These are phyloP conservation scores for Ganoderma lingzhi DNA, from an alignment of 1,284 basidiomycete species.

Conservation along the genomic window DNA sequence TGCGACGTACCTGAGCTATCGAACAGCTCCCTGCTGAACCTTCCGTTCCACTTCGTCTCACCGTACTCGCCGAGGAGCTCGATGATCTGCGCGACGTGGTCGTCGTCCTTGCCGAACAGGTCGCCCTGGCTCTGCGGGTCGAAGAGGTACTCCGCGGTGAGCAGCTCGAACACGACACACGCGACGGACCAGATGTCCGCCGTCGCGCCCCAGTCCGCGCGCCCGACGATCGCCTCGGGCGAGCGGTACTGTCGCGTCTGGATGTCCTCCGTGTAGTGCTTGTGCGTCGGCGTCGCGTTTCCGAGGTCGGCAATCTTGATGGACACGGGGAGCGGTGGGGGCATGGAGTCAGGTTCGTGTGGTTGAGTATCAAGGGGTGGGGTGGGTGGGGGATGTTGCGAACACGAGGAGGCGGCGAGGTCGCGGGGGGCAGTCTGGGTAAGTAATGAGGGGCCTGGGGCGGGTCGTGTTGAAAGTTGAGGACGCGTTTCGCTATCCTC, in stretches of 20 bases:
- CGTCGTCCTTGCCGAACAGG: slow-evolving; percentile 91
- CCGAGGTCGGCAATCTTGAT: slow-evolving; percentile 94
- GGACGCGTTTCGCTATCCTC: slow-evolving; percentile 16
- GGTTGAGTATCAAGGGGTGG: slow-evolving; percentile 31
- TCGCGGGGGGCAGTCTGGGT: slow-evolving; percentile 67
- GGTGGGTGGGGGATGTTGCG: slow-evolving; percentile 37
- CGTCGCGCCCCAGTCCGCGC: slow-evolving; percentile 85
- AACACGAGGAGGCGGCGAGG: slow-evolving; percentile 38
- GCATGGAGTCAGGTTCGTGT: slow-evolving; percentile 31
- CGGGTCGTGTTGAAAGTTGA: slow-evolving; percentile 20
- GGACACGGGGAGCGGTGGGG: slow-evolving; percentile 59
- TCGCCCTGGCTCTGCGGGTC: slow-evolving; percentile 88
- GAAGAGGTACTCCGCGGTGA: slow-evolving; percentile 90
- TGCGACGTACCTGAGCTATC: slow-evolving; percentile 70
- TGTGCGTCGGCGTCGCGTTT: slow-evolving; percentile 84
- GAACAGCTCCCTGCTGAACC: slow-evolving; percentile 86
- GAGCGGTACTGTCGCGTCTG: slow-evolving; percentile 94
- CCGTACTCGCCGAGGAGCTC: slow-evolving; percentile 85
- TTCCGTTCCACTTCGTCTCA: slow-evolving; percentile 83
- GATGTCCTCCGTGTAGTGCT: slow-evolving; percentile 93
- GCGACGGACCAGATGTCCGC: slow-evolving; percentile 92
- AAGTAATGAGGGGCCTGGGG: slow-evolving; percentile 63
- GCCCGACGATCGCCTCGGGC: slow-evolving; percentile 90
- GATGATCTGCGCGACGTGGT: slow-evolving; percentile 94
- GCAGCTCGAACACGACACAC: slow-evolving; percentile 86